A percentile compares a stretch with the other conserved stretches of the same genome.
phyloP scores from a whole-genome alignment of 306 rosid species.

The Glycine latifolia region DNA sequence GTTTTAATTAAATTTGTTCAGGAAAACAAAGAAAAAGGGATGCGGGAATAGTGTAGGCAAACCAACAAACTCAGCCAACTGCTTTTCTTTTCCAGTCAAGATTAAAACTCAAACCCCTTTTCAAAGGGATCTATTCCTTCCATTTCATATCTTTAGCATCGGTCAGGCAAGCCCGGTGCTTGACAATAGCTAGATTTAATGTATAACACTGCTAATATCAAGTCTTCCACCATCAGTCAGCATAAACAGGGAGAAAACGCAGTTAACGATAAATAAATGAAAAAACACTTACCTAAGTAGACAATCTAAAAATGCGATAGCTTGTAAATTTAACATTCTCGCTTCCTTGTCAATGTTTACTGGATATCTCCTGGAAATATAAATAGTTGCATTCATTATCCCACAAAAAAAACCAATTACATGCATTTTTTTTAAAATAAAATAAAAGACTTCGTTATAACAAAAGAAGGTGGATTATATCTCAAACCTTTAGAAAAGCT shows the following conservation, averaged over 20 bases:
- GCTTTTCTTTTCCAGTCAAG: constrained; percentile 31
- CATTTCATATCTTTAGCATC: background rate
- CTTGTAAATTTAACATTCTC: constrained; percentile 61
- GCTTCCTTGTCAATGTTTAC: constrained; percentile 53
- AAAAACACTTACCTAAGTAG: constrained; percentile 66
- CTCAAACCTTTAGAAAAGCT: background rate
- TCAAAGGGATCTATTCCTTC: background rate
- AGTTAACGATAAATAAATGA: constrained; percentile 2
- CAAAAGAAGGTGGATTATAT: background rate
- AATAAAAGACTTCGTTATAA: background rate
- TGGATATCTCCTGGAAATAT: constrained; percentile 70
- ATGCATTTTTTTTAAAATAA: background rate
- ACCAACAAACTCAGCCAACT: constrained; percentile 6
- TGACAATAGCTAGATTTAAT: constrained; percentile 27
- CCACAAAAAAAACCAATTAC: constrained; percentile 5
- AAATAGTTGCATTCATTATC: constrained; percentile 24
- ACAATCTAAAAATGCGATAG: constrained; percentile 59
- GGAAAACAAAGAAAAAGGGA: constrained; percentile 21
- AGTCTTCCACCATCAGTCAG: background rate
- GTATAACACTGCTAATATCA: constrained; percentile 33
- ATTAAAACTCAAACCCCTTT: constrained; percentile 8
- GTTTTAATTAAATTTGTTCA: constrained; percentile 18
- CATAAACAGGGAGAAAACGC: background rate
- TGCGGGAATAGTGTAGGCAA: constrained; percentile 1
- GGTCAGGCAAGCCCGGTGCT: background rate